These are phyloP conservation scores for Sherardia arvensis DNA, from an alignment of 257 asterid species.

Conservation along the genomic window DNA sequence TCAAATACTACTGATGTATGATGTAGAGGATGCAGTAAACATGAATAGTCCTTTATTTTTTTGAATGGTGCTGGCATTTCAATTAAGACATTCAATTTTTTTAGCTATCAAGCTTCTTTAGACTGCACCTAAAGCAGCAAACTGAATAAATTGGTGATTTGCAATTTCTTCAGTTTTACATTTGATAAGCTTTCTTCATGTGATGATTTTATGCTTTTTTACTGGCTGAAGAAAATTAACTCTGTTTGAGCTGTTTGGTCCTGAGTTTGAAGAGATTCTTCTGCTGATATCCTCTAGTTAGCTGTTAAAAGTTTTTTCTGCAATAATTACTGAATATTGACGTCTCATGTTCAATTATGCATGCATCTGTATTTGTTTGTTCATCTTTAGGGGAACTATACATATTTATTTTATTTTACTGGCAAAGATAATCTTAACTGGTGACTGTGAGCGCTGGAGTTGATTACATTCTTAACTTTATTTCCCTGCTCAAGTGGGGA, in stretches of 20 bases:
- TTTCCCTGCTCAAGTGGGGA: background rate
- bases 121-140: background rate
- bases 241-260: background rate
- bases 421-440: too few relatives aligned
- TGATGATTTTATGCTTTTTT: background rate
- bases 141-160: background rate
- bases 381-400: constrained; percentile 1
- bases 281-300: background rate
- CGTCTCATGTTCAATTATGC: background rate
- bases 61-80: too few relatives aligned
- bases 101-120: background rate
- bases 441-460: background rate
- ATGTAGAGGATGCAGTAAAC: too few relatives aligned
- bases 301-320: too few relatives aligned
- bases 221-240: background rate
- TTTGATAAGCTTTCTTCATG: background rate
- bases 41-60: too few relatives aligned
- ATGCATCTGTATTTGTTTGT: background rate
- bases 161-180: background rate
- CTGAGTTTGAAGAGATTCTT: background rate
- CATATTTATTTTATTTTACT: background rate
- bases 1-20: background rate
- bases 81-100: background rate
- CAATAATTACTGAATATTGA: too few relatives aligned
- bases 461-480: background rate